Percentiles rank a stretch among this genome's conserved stretches.
These are phyloP conservation scores for Cenococcum geophilum DNA, from an alignment of 495 filamentous ascomycete genomes.

Conservation along the genomic window DNA sequence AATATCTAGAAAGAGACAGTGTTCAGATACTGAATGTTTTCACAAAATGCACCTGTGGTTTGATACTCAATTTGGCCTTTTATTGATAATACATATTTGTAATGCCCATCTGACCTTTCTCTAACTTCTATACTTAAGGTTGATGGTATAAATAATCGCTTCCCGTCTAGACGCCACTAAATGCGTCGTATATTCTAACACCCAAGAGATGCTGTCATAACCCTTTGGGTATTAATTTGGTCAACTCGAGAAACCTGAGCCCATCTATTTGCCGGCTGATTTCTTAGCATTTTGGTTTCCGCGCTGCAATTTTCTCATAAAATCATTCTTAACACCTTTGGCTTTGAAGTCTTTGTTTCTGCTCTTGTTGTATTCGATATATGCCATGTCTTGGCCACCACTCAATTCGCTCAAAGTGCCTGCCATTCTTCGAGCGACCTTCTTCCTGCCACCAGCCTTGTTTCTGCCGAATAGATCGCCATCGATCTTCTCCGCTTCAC, in stretches of 20 bases:
- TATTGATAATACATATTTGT: too few relatives aligned
- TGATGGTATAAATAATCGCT: too few relatives aligned
- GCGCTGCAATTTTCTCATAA: constrained; percentile 78
- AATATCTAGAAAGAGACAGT: too few relatives aligned
- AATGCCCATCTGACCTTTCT: too few relatives aligned
- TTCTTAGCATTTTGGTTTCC: constrained; percentile 61
- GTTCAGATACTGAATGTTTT: too few relatives aligned
- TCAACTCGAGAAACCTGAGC: background rate
- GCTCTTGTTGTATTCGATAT: constrained; percentile 77
- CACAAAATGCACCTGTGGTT: too few relatives aligned
- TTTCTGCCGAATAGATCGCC: constrained; percentile 73
- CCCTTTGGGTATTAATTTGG: background rate
- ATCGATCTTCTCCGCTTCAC: constrained; percentile 67
- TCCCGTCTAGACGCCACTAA: too few relatives aligned
- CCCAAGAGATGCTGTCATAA: too few relatives aligned
- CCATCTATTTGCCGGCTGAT: constrained; percentile 22
- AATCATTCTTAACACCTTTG: constrained; percentile 53
- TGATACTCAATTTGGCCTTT: too few relatives aligned
- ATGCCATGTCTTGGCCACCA: constrained; percentile 94
- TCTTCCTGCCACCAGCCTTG: constrained; percentile 37
- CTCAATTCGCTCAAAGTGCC: constrained; percentile 78
- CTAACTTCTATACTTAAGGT: too few relatives aligned
- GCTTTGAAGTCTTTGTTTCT: constrained; percentile 77
- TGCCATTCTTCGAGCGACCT: constrained; percentile 68
- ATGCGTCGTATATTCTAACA: too few relatives aligned